Evolutionary conservation across 495 filamentous ascomycete species (phyloP), one percentile per base, ranked within the genome.

Genomic region (Barbatosphaeria neglecta): DNA sequence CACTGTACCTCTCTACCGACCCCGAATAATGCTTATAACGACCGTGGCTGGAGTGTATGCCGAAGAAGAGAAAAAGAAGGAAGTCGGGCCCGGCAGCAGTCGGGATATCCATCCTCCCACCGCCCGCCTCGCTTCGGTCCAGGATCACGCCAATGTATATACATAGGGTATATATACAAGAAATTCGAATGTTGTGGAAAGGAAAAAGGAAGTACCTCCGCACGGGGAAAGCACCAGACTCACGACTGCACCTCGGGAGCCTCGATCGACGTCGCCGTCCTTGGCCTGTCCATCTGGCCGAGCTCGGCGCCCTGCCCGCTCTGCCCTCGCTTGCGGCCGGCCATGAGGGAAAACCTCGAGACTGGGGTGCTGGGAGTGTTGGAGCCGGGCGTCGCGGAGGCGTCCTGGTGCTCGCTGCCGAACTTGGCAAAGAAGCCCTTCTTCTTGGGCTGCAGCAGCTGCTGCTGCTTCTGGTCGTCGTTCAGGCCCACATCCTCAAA

Each of bases 401-500:
- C 69, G 39, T 67, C 63, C 41, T 65, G 54, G 15, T 53, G 45
- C 22, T 92, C 83, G 41, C 83, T 82, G 42, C 59, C 61, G 58
- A 98, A 92, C 43, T 88, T 85, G 19, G 85, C 71, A 52, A 97
- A 95, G 50, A 97, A 77, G 24, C 87, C 72, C 49, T 79, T 81
- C 65, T 84, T 92, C 71, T 90, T 95, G 1, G 72, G 69, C 46
- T 53, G 53, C 33, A 42, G 54, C 17, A 48, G 46, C 18, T 61
- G 69, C 46, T 53, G 53, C 33, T 44, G 54, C 17, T 49, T 47
- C 18, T 61, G 66, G 13, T 87, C 86, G 48, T 92, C 90, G 40
- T 83, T 79, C 16, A 98, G 68, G 0, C 86, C 87, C 4, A 98
- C 86, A 6, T 98, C 93, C 59, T 97, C 92, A 57, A 97, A 95